Conservation (phyloP, 2,329 filamentous ascomycete species). For the Exophiala bonariae region DNA sequence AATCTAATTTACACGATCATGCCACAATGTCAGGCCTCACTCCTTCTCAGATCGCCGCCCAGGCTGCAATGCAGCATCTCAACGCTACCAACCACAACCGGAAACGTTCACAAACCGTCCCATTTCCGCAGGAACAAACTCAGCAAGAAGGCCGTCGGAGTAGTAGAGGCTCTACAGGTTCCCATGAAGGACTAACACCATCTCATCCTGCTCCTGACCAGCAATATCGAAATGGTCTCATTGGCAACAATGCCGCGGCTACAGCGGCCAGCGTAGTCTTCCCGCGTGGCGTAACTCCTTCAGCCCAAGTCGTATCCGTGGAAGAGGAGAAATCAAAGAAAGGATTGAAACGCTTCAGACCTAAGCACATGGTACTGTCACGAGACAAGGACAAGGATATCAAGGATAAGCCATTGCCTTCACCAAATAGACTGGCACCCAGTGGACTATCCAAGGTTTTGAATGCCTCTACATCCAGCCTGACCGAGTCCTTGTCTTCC, state of each 20-base stretch:
- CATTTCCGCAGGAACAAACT: conserved; percentile 35
- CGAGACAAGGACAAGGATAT: conserved; percentile 54
- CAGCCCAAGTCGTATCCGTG: conserved; percentile 29
- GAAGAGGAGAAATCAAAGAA: conserved; percentile 50
- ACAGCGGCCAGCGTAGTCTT: conserved; percentile 64
- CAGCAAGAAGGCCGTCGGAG: conserved; percentile 31
- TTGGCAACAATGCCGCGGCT: conserved; percentile 57
- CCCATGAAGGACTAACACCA: conserved; percentile 29
- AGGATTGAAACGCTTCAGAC: conserved; percentile 68
- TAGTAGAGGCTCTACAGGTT: conserved; percentile 35
- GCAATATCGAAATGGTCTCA: conserved; percentile 52
- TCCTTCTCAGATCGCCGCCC: conserved; percentile 65
- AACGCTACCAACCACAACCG: conserved; percentile 42
- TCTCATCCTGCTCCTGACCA: conserved; percentile 24
- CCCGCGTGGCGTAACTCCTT: conserved; percentile 49
- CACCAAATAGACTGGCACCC: conserved; percentile 57
- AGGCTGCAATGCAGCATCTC: conserved; percentile 63
- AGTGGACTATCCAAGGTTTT: conserved; percentile 55
- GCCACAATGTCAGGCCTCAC: conserved; percentile 48
- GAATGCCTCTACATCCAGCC: conserved; percentile 61
- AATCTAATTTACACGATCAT: conserved; percentile 34
- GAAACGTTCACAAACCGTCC: conserved; percentile 58
- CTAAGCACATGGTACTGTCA: conserved; percentile 64
- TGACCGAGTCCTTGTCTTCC: conserved; percentile 55
- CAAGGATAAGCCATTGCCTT: conserved; percentile 56